Base-by-base conservation (phyloP, 2,329 filamentous ascomycete species). In the Hypoxylon sp. region DNA sequence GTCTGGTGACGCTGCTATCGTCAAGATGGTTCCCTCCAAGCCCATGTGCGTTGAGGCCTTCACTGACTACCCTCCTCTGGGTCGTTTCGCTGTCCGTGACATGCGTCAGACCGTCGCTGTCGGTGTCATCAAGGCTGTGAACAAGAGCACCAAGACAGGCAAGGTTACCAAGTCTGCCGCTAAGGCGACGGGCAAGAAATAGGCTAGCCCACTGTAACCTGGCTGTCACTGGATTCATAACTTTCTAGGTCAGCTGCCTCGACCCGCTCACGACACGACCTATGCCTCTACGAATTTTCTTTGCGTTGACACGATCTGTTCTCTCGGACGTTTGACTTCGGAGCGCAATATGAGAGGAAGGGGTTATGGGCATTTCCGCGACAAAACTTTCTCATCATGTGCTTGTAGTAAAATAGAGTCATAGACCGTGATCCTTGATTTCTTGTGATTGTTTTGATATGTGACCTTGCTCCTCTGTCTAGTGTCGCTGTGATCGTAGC, bases 11-110 rank as follows among this genome's bases (percentile, higher is more conserved):
- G 95, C 96, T 76, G 95, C 95, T 84, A 99, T 99, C 87, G 96
- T 99, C 88, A 98, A 97, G 93, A 98, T 99, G 96, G 82, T 97
- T 89, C 96, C 96, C 82, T 97, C 95, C 88, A 99, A 99, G 94
- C 96, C 96, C 82, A 99, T 99, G 96, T 99, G 96, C 85, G 96
- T 99, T 84, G 96, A 99, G 93, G 87, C 96, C 78, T 99, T 98
- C 93, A 97, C 94, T 79, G 93, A 97, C 81, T 99, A 98, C 89
- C 95, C 96, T 80, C 96, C 96, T 84, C 93, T 99, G 79, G 96
- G 96, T 83, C 95, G 96, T 91, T 99, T 99, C 90, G 96, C 96
- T 83, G 96, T 99, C 89, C 95, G 95, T 91, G 95, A 97, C 87
- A 97, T 97, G 94, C 86, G 87, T 81, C 88, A 92, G 82, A 95